Conservation (phyloP, 1,139 yeast genomes). For the Magnusiomyces ingens region DNA sequence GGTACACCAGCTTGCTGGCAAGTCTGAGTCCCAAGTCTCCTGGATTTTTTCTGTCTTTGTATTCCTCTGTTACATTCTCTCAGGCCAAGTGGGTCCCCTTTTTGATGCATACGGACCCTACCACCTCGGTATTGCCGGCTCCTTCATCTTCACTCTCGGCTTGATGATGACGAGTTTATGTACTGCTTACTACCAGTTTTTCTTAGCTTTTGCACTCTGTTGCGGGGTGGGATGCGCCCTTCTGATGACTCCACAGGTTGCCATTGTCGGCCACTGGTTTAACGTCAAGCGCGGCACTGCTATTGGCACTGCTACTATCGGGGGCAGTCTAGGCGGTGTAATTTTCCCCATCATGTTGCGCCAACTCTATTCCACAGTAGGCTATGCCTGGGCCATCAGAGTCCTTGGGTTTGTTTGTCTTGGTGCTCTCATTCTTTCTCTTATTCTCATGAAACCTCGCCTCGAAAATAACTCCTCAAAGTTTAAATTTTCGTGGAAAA, state of each 20-base stretch:
- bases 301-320: conserved; percentile 50
- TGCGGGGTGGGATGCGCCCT: conserved; percentile 54
- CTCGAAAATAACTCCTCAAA: conserved; percentile 17
- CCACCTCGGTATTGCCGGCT: conserved; percentile 29
- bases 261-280: conserved; percentile 60
- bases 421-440: conserved; percentile 35
- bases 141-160: conserved; percentile 43
- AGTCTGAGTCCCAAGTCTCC: conserved; percentile 43
- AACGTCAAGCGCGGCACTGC: conserved; percentile 49
- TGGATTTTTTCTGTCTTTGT: conserved; percentile 59
- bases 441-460: conserved; percentile 31
- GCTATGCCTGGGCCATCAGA: conserved; percentile 59
- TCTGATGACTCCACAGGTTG: conserved; percentile 52
- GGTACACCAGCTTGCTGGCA: conserved; percentile 41
- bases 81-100: conserved; percentile 52
- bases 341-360: conserved; percentile 52
- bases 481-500: conserved; percentile 1
- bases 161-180: conserved; percentile 52
- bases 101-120: conserved; percentile 43
- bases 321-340: conserved; percentile 60
- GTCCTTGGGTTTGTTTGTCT: conserved; percentile 36
- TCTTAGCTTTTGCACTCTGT: conserved; percentile 49
- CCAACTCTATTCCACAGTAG: conserved; percentile 40
- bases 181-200: conserved; percentile 48
- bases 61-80: conserved; percentile 51